Evolutionary conservation across 495 filamentous ascomycete genomes (phyloP).

Genomic region (Recurvomyces mirabilis): DNA sequence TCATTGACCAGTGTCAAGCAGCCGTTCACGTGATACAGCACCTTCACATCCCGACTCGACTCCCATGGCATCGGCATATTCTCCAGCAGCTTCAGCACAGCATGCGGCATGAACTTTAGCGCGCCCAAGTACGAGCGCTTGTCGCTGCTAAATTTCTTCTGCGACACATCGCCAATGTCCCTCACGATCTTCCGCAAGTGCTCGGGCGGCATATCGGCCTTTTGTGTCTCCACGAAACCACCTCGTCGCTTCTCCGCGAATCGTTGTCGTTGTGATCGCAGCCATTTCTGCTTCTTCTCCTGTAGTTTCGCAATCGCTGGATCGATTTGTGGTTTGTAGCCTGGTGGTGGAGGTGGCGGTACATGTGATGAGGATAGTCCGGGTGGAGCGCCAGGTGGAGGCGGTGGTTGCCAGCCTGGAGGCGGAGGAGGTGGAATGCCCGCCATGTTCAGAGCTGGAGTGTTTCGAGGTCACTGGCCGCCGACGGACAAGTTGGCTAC

Average conservation of each 20-base stretch:
- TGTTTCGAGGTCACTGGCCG: conserved; percentile 23
- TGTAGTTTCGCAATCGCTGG: conserved; percentile 88
- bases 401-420: conserved; percentile 51
- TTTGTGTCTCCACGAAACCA: conserved; percentile 93
- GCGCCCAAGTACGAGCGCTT: conserved; percentile 97
- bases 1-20: conserved; percentile 97
- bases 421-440: conserved; percentile 55
- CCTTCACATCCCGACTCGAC: conserved; percentile 86
- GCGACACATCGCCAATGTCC: conserved; percentile 97
- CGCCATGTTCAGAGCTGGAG: conserved; percentile 50
- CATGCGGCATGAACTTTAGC: conserved; percentile 98
- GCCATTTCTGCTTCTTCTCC: conserved; percentile 98
- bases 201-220: conserved; percentile 97
- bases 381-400: conserved; percentile 63
- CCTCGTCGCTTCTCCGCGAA: conserved; percentile 96
- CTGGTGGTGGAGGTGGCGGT: conserved; percentile 82
- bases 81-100: conserved; percentile 95
- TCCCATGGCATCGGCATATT: conserved; percentile 99
- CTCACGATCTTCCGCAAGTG: conserved; percentile 96
- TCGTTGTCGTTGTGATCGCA: conserved; percentile 79
- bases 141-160: conserved; percentile 98
- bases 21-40: conserved; percentile 96
- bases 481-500: conserved; percentile 9
- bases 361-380: conserved; percentile 52
- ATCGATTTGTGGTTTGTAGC: conserved; percentile 61